Conservation (phyloP, 331 rosid species). For the Quercus phellos region DNA sequence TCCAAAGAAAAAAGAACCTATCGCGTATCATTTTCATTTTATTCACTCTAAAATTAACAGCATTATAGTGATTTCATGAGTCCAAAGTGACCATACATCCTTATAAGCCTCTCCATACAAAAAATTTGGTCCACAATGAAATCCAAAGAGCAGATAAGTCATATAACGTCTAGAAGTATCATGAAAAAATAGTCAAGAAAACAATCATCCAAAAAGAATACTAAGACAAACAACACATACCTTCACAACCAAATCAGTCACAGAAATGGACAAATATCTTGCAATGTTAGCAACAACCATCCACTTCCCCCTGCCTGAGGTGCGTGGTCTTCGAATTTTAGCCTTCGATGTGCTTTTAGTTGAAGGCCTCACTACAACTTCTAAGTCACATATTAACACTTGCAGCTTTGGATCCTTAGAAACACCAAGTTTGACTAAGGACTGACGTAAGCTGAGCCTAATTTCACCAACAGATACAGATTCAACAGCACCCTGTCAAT, state of each 20-base stretch:
- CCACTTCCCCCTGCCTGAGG: conserved; percentile 91
- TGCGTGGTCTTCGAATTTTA: conserved; percentile 58
- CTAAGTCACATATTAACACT: conserved; percentile 85
- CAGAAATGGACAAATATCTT: conserved; percentile 80
- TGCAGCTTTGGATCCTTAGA: conserved; percentile 93
- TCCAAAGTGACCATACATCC: background rate
- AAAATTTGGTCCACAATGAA: background rate
- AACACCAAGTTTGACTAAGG: conserved; percentile 80
- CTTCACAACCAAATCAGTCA: conserved; percentile 90
- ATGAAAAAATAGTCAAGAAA: background rate
- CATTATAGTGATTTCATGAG: background rate
- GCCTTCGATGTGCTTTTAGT: conserved; percentile 44
- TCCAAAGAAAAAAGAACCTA: no score
- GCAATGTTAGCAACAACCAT: conserved; percentile 84
- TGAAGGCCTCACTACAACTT: conserved; percentile 85
- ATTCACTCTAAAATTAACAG: background rate
- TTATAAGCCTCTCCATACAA: background rate
- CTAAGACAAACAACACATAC: conserved; percentile 32
- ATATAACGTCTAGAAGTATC: background rate
- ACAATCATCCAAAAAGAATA: background rate
- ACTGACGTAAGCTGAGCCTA: conserved; percentile 85
- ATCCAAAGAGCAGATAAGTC: background rate
- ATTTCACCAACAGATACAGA: conserved; percentile 92
- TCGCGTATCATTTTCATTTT: background rate
- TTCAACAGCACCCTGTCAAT: conserved; percentile 80